Conservation (phyloP, 192 early-diverging fungal species). For the Backusella luteola region DNA sequence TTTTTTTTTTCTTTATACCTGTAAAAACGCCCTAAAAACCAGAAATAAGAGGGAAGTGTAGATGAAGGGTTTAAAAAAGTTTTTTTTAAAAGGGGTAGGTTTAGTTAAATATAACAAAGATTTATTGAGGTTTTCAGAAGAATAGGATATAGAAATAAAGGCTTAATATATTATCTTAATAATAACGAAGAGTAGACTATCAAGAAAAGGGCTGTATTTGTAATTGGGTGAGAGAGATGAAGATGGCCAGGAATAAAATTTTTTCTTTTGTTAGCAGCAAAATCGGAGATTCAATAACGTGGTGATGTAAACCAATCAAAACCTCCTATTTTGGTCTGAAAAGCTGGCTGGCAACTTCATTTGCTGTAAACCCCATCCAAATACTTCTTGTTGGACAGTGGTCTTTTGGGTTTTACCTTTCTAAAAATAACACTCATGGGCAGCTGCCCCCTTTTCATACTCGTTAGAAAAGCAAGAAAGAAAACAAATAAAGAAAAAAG, state of each 20-base stretch:
- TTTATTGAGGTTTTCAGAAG: neutral
- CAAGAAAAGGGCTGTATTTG: neutral
- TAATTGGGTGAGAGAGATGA: neutral
- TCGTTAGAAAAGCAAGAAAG: neutral
- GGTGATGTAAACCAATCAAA: neutral
- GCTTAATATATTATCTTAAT: neutral
- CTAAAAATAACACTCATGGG: neutral
- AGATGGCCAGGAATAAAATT: neutral
- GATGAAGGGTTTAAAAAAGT: neutral
- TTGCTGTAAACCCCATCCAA: neutral
- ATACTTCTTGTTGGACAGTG: neutral
- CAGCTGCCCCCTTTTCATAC: neutral
- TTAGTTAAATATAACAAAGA: neutral
- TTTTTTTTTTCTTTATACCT: neutral
- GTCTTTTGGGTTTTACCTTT: neutral
- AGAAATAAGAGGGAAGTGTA: constrained; percentile 9
- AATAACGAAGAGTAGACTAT: neutral
- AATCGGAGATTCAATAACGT: neutral
- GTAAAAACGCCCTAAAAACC: constrained; percentile 22
- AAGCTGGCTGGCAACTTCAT: neutral
- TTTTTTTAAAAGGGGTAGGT: neutral
- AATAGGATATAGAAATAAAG: neutral
- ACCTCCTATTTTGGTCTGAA: neutral
- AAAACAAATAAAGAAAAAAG: neutral
- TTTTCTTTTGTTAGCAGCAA: neutral